phyloP scores from a whole-genome alignment of 148 eudicot genomes.

The Vaccinium myrtillus region DNA sequence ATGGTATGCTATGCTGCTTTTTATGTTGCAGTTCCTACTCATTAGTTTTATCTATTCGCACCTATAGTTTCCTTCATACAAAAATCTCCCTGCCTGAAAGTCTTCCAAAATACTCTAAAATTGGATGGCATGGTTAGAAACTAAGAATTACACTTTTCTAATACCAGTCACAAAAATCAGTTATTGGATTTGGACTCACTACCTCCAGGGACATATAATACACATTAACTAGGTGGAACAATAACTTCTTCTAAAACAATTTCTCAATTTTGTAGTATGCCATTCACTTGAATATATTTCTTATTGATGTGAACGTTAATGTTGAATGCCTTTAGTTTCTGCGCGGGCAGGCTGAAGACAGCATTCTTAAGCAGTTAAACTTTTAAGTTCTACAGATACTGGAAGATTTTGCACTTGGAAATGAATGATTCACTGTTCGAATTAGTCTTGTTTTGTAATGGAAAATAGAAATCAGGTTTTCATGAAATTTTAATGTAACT shows the following conservation, averaged over 20 bases:
- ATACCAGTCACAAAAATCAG: neutral
- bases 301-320: neutral
- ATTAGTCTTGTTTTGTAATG: neutral
- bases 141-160: neutral
- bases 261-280: neutral
- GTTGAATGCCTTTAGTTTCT: neutral
- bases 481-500: neutral
- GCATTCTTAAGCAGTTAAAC: neutral
- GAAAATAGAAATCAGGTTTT: neutral
- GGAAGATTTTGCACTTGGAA: neutral
- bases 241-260: neutral
- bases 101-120: neutral
- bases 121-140: neutral
- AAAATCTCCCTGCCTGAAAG: neutral
- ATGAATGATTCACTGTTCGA: neutral
- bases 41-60: neutral
- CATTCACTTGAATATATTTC: neutral
- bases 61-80: neutral
- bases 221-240: neutral
- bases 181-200: neutral
- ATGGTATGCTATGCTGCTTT: conserved; percentile 75
- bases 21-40: neutral
- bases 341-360: conserved; percentile 2
- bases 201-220: neutral
- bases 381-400: neutral